phyloP scores from a whole-genome alignment of 495 filamentous ascomycete genomes.

The Aspergillus steynii region DNA sequence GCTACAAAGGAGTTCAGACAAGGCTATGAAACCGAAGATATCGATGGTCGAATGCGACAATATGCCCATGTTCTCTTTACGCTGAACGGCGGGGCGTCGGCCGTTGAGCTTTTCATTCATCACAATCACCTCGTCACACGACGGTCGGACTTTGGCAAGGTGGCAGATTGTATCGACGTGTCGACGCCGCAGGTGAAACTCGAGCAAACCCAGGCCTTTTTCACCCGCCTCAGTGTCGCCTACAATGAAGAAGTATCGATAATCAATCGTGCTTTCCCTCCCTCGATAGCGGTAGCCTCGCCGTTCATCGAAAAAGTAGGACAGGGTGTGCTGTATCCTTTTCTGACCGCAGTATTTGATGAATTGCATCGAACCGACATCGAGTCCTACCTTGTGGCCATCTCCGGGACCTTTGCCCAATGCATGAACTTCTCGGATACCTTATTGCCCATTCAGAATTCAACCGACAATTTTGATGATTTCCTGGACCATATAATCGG shows the following conservation, averaged over 20 bases:
- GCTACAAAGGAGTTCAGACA: slow-evolving; percentile 89
- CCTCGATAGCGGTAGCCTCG: slow-evolving; percentile 68
- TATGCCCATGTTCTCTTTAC: slow-evolving; percentile 83
- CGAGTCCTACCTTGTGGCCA: slow-evolving; percentile 79
- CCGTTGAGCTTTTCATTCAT: slow-evolving; percentile 81
- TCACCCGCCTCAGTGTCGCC: slow-evolving; percentile 66
- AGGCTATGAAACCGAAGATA: slow-evolving; percentile 85
- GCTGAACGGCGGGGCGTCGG: slow-evolving; percentile 79
- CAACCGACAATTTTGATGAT: slow-evolving; percentile 54
- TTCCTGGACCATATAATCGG: slow-evolving; percentile 60
- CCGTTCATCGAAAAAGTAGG: slow-evolving; percentile 79
- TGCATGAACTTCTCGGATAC: slow-evolving; percentile 71
- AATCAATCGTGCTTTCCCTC: slow-evolving; percentile 83
- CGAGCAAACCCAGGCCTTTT: slow-evolving; percentile 79
- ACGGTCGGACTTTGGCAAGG: slow-evolving; percentile 68
- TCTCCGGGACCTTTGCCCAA: slow-evolving; percentile 86
- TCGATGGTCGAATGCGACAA: slow-evolving; percentile 82
- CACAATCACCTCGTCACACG: slow-evolving; percentile 80
- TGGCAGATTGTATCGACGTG: slow-evolving; percentile 79
- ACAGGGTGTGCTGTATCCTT: slow-evolving; percentile 83
- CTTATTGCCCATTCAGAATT: slow-evolving; percentile 62
- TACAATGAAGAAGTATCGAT: slow-evolving; percentile 83
- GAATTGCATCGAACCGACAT: slow-evolving; percentile 79
- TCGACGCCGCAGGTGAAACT: slow-evolving; percentile 60
- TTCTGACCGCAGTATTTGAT: slow-evolving; percentile 82